A percentile compares a stretch with the other conserved stretches of the same genome.
These are phyloP conservation scores for Oryza australiensis DNA, from an alignment of 176 grass and related monocot genomes.

Conservation along the genomic window DNA sequence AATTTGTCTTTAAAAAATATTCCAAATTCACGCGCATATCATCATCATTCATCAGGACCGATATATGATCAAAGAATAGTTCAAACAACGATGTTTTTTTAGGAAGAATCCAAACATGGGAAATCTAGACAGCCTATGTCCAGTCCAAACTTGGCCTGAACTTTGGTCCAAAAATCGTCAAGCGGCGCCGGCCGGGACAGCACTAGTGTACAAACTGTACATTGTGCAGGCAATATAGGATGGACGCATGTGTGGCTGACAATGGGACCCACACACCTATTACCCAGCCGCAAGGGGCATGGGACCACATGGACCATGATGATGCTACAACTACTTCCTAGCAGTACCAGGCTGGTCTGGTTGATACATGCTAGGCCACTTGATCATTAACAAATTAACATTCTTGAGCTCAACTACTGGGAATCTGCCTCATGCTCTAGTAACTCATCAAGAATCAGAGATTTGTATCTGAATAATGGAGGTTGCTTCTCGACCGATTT, in stretches of 20 bases:
- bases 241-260: neutral
- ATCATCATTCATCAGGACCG: too few relatives aligned
- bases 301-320: neutral
- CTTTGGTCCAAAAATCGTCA: neutral
- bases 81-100: too few relatives aligned
- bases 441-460: neutral
- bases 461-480: neutral
- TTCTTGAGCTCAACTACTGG: neutral
- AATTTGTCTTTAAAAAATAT: too few relatives aligned
- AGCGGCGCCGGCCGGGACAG: neutral
- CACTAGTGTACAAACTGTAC: neutral
- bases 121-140: neutral
- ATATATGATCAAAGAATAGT: too few relatives aligned
- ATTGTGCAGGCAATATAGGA: neutral
- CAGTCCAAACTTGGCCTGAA: neutral
- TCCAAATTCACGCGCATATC: too few relatives aligned
- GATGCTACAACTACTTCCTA: neutral
- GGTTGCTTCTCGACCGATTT: neutral
- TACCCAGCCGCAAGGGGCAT: neutral
- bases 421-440: neutral
- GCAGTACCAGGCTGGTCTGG: neutral
- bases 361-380: neutral
- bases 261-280: neutral
- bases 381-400: neutral
- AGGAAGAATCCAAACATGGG: neutral